phyloP scores from a whole-genome alignment of 495 filamentous ascomycete species.

The Penicillium canescens region DNA sequence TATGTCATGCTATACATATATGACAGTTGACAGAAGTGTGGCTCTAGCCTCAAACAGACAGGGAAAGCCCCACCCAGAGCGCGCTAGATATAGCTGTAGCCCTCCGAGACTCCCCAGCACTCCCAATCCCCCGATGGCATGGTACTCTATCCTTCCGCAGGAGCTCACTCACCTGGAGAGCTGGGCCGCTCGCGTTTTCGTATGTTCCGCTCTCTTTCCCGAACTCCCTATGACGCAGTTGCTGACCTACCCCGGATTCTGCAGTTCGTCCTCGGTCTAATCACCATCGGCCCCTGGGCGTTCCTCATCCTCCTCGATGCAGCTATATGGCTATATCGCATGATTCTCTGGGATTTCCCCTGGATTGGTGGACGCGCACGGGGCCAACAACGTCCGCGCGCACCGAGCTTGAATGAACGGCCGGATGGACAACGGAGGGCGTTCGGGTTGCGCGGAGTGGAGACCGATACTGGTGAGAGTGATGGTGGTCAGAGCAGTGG shows the following conservation, averaged over 20 bases:
- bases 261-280: conserved; percentile 63
- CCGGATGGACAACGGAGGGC: conserved; percentile 53
- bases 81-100: too few relatives aligned
- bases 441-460: conserved; percentile 44
- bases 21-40: too few relatives aligned
- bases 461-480: conserved; percentile 10
- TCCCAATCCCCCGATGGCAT: conserved; percentile 48
- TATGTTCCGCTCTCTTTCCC: conserved; percentile 32
- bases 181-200: conserved; percentile 65
- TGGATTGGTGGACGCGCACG: conserved; percentile 63
- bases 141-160: conserved; percentile 65
- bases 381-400: conserved; percentile 60
- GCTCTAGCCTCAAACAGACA: too few relatives aligned
- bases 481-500: neutral
- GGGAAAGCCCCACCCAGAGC: too few relatives aligned
- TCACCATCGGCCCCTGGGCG: conserved; percentile 68
- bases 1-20: too few relatives aligned
- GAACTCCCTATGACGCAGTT: conserved; percentile 4
- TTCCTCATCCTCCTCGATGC: conserved; percentile 67
- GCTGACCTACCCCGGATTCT: conserved; percentile 2
- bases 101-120: conserved; percentile 1
- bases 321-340: conserved; percentile 62
- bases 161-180: conserved; percentile 58
- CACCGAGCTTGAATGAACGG: conserved; percentile 62
- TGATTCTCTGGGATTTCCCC: conserved; percentile 59